A percentile compares a stretch with the other conserved stretches of the same genome.
Evolutionary conservation across 2,329 filamentous ascomycete genomes (phyloP).

Genomic region (Metarhizium humberi): DNA sequence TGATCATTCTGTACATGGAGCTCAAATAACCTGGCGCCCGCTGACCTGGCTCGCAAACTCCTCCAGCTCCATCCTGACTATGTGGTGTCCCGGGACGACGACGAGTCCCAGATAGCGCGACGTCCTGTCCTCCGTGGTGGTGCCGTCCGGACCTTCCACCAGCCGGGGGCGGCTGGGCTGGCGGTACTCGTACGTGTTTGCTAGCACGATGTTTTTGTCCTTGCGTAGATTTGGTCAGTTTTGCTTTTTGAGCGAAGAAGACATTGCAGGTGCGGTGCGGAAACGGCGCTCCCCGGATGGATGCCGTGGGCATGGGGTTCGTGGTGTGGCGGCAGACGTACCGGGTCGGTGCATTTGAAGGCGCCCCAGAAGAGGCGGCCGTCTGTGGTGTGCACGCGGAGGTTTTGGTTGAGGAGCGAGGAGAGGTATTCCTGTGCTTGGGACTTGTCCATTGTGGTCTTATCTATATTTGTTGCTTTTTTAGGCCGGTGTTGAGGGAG

Average conservation of each 20-base stretch:
- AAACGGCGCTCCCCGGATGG: no score
- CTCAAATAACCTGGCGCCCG: conserved; percentile 1
- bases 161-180: conserved; percentile 42
- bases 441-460: conserved; percentile 34
- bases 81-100: conserved; percentile 78
- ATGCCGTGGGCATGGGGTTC: neutral
- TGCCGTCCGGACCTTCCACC: conserved; percentile 25
- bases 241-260: no score
- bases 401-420: conserved; percentile 65
- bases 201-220: conserved; percentile 84
- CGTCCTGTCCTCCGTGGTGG: conserved; percentile 60
- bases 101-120: conserved; percentile 83
- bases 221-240: conserved; percentile 23
- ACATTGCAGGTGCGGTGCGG: no score
- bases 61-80: conserved; percentile 82
- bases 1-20: conserved; percentile 5
- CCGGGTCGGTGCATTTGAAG: conserved; percentile 92
- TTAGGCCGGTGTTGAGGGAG: no score
- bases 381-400: conserved; percentile 74
- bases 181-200: conserved; percentile 82
- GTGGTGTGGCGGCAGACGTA: conserved; percentile 32
- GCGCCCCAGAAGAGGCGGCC: conserved; percentile 80
- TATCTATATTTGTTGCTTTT: no score
- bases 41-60: conserved; percentile 53
- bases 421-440: conserved; percentile 47